Base-by-base conservation (phyloP, 78 protist species). In the Chrysochromulina parva region DNA sequence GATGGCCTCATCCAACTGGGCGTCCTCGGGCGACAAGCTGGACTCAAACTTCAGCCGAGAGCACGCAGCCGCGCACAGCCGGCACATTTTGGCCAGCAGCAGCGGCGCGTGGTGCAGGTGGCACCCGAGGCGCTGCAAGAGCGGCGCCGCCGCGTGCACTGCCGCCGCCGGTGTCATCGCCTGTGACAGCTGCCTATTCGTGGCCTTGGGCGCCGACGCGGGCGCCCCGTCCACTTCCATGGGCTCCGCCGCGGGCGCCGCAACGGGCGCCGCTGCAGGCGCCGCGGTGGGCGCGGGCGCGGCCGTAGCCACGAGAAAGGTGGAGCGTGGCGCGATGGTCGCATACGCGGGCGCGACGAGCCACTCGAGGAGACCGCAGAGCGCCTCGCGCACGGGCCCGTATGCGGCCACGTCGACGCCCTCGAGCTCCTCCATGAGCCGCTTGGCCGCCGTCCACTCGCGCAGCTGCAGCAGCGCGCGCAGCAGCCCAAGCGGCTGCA, bases 401-500 rank as follows among this genome's bases (percentile, higher is more conserved):
- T 74, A 28, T 4, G 24, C 26, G 22, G n/a, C 57, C 38, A 28
- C 58, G 52, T 74, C 52, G n/a, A 74, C 59, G 52, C 19, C 28
- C 58, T 10, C 58, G 28, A 74, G 58, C 57, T 1, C 28, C 58
- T 7, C 59, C 24, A 74, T 4, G 19, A 74, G 84, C 84, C 10
- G 19, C 38, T 3, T 2, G 19, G 90, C 90, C 3, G 90, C 6
- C 65, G 9, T 14, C 90, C 90, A 88, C 53, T 66, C 67, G 60
- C 84, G 76, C 38, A 53, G 67, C 16, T 16, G 28, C 58, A 88
- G 65, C 48, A 65, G 65, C 55, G 82, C 90, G n/a, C 38, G 59
- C n/a, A 54, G 54, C 59, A 88, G 55, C 17, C 48, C 66, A 19
- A 88, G 90, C 82, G 73, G 73, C 81, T 88, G 90, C 24, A 54